Conservation (phyloP, 1,139 yeast genomes). For the Keqinozyma sinolaborantium region DNA sequence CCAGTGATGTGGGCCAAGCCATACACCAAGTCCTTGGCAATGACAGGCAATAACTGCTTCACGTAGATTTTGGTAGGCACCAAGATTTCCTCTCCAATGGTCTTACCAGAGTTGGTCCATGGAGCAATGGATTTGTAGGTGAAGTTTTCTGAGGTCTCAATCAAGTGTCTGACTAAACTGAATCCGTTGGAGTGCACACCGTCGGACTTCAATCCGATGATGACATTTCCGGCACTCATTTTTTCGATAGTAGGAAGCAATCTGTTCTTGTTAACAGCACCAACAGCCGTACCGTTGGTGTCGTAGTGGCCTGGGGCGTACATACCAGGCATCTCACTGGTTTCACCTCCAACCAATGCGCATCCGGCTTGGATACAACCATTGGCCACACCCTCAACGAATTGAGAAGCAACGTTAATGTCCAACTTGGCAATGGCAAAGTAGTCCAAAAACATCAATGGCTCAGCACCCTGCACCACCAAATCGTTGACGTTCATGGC, state of each 20-base stretch:
- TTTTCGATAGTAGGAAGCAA: conserved; percentile 67
- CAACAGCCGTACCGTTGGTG: conserved; percentile 97
- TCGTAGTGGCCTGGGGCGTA: conserved; percentile 94
- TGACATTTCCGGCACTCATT: conserved; percentile 76
- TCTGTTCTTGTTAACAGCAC: conserved; percentile 84
- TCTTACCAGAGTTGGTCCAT: conserved; percentile 64
- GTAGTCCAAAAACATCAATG: conserved; percentile 91
- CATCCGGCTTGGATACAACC: conserved; percentile 96
- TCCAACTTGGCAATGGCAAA: conserved; percentile 94
- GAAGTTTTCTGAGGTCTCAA: conserved; percentile 67
- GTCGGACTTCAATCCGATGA: conserved; percentile 83
- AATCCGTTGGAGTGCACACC: conserved; percentile 98
- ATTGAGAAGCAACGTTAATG: conserved; percentile 76
- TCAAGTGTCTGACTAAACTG: conserved; percentile 91
- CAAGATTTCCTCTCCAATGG: conserved; percentile 83
- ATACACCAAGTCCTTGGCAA: conserved; percentile 62
- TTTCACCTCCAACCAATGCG: conserved; percentile 98
- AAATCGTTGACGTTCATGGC: conserved; percentile 99
- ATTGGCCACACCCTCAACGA: conserved; percentile 92
- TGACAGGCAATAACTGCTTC: conserved; percentile 76
- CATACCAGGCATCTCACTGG: conserved; percentile 99
- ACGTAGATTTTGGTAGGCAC: conserved; percentile 94
- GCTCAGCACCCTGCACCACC: conserved; percentile 99
- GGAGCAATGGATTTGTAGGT: conserved; percentile 78
- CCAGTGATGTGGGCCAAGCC: conserved; percentile 98